phyloP scores from a whole-genome alignment of 148 eudicot species.

The Diospyros kaki region DNA sequence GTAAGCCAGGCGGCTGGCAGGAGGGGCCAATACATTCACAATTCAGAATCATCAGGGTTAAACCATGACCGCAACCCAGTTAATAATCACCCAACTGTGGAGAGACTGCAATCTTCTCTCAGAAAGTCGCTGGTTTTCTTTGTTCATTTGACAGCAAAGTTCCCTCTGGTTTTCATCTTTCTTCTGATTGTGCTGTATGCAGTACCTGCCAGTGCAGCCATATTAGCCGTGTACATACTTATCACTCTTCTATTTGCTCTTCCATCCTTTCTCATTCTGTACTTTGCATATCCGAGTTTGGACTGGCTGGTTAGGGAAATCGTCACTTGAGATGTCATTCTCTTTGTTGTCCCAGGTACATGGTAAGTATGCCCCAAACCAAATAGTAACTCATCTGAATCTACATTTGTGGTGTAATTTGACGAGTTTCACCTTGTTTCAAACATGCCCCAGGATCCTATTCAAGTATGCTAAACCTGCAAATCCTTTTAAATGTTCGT shows the following conservation, averaged over 20 bases:
- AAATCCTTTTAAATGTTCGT: neutral
- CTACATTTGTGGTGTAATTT: neutral
- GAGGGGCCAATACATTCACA: constrained; percentile 10
- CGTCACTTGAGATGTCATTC: constrained; percentile 18
- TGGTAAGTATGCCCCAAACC: neutral
- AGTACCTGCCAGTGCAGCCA: constrained; percentile 43
- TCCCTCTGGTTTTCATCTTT: constrained; percentile 38
- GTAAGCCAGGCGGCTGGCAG: constrained; percentile 8
- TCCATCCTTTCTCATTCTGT: constrained; percentile 43
- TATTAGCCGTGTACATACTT: constrained; percentile 37
- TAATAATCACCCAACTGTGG: constrained; percentile 10
- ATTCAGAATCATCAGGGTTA: constrained; percentile 17
- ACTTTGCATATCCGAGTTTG: constrained; percentile 47
- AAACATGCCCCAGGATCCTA: neutral
- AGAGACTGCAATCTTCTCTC: constrained; percentile 24
- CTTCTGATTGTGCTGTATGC: constrained; percentile 38
- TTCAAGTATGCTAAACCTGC: neutral
- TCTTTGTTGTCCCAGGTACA: neutral
- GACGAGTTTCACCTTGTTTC: constrained; percentile 1
- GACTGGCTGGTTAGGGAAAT: constrained; percentile 53
- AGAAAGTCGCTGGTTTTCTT: constrained; percentile 33
- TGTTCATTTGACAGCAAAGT: constrained; percentile 38
- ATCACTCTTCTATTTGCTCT: constrained; percentile 41
- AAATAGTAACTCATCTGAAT: neutral
- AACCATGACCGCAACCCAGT: constrained; percentile 4